A percentile compares a stretch with the other conserved stretches of the same genome.
These are phyloP conservation scores for Pseudotulostoma volvatum DNA, from an alignment of 495 filamentous ascomycete genomes.

Conservation along the genomic window DNA sequence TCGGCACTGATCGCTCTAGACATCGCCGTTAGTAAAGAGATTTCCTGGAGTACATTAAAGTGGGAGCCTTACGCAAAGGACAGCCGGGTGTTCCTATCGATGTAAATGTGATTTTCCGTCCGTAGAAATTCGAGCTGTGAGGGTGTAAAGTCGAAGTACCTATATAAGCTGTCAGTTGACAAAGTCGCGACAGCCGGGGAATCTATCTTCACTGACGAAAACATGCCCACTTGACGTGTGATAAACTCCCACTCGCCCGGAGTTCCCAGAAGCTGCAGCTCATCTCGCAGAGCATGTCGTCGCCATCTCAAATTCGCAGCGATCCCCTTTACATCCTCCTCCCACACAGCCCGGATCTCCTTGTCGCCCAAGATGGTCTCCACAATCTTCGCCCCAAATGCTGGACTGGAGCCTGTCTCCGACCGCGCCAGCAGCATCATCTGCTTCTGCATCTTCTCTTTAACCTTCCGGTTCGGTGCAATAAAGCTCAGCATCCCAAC, in stretches of 20 bases:
- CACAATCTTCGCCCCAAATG: slow-evolving; percentile 18
- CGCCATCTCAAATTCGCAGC: slow-evolving; percentile 12
- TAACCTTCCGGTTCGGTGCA: slow-evolving; percentile 1
- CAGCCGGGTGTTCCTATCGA: too few species aligned
- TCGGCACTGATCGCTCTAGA: too few species aligned
- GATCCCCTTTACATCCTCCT: slow-evolving; percentile 22
- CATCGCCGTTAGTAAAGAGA: too few species aligned
- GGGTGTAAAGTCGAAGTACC: too few species aligned
- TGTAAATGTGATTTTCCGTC: too few species aligned
- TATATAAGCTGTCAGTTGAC: too few species aligned
- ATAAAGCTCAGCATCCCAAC: slow-evolving; percentile 19
- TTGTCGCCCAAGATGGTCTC: slow-evolving; percentile 13
- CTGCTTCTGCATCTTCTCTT: slow-evolving; percentile 4
- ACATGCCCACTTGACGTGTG: slow-evolving; percentile 22
- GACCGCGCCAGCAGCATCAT: slow-evolving; percentile 12
- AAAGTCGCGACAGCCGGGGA: too few species aligned
- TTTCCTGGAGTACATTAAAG: too few species aligned
- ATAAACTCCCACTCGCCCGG: slow-evolving; percentile 18
- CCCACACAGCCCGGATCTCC: slow-evolving; percentile 15
- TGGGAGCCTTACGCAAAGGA: too few species aligned
- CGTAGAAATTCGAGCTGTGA: too few species aligned
- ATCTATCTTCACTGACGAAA: too few species aligned
- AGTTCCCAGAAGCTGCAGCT: slow-evolving; percentile 9
- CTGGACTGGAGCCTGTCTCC: slow-evolving; percentile 16
- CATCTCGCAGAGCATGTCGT: slow-evolving; percentile 8